phyloP scores from a whole-genome alignment of 176 grass and related monocot genomes.

The bread wheat (Triticum aestivum) region IWGSC_CS_RefSeq_v2.1 NC_057804.1:401946103-401946602 shows the following conservation, averaged over 20 bases:
- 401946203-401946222: conserved; percentile 47
- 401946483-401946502: conserved; percentile 45
- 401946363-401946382: conserved; percentile 83
- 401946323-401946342: conserved; percentile 52
- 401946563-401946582: conserved; percentile 56
- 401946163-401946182: conserved; percentile 54
- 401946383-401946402: conserved; percentile 68
- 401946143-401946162: conserved; percentile 49
- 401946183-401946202: conserved; percentile 68
- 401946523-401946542: conserved; percentile 74
- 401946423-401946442: conserved; percentile 70
- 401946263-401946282: conserved; percentile 88
- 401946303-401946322: background rate
- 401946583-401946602: conserved; percentile 89
- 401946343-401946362: conserved; percentile 50
- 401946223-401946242: conserved; percentile 65
- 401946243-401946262: conserved; percentile 92
- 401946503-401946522: conserved; percentile 68
- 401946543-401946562: conserved; percentile 52
- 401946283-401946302: conserved; percentile 48
- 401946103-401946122: conserved; percentile 61
- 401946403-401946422: conserved; percentile 71
- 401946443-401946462: conserved; percentile 79
- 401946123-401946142: background rate
- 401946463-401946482: conserved; percentile 60